Evolutionary conservation across 2,329 filamentous ascomycete genomes (phyloP), one percentile per base, ranked within the genome.

Genomic region (Clarireedia homoeocarpa): DNA sequence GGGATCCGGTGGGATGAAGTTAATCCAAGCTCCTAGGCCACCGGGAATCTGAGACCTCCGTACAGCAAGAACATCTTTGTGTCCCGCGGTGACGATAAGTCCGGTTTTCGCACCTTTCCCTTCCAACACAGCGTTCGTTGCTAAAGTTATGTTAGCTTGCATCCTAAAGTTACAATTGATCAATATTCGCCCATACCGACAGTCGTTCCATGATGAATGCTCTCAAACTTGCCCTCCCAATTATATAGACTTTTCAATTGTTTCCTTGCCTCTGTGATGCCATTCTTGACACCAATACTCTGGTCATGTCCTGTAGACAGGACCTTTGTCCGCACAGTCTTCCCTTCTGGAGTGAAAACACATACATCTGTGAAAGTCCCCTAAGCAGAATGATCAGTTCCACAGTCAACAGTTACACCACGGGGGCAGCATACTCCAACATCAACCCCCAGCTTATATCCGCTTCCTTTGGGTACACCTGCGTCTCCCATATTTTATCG

Each of bases 331-430:
- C 51, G 42, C n/a, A 53, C n/a, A 15, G 30, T 30, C n/a, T 48
- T 39, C 2, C 51, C 51, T 20, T 27, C 30, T 27, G 42, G 30
- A 38, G 51, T 53, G 15, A 53, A 53, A 20, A 39, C 51, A 6
- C 51, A 53, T 3, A 53, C 51, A 39, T 53, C 51, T 9, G 51
- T 53, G 27, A 53, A 47, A 20, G 51, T 47, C 4, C 42, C 51
- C 51, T 53, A 42, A 17, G 15, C 14, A 15, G 36, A 17, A 26
- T 15, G 12, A 15, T 51, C 38, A 44, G 39, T 4, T 51, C 17
- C 12, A 2, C 9, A 2, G 9, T 10, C 6, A 6, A 9, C 12
- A 27, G 7, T 2, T 14, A 20, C 10, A 7, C 30, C 17, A 5
- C 9, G 4, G 24, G 39, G 2, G 24, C 15, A 26, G n/a, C 51